phyloP scores from a whole-genome alignment of 768 basidiomycete species.

The Porpolomopsis calyptriformis region DNA sequence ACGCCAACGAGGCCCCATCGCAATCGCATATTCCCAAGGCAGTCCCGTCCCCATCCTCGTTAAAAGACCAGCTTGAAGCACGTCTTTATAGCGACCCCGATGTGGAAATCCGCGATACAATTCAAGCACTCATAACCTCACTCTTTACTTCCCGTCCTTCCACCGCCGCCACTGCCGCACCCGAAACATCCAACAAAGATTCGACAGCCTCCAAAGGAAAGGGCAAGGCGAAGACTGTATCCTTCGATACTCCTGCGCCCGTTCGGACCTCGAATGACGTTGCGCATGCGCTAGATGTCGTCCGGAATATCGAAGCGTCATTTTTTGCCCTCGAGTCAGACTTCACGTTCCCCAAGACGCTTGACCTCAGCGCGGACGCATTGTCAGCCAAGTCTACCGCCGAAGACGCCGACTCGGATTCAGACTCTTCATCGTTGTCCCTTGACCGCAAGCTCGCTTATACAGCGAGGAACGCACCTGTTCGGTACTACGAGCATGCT shows the following conservation, averaged over 20 bases:
- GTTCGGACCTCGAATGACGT: conserved; percentile 21
- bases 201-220: conserved; percentile 14
- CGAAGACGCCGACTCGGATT: conserved; percentile 12
- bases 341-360: conserved; percentile 29
- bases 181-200: conserved; percentile 4
- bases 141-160: conserved; percentile 27
- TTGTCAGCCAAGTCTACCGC: conserved; percentile 22
- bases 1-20: not conserved
- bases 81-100: conserved; percentile 5
- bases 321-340: conserved; percentile 28
- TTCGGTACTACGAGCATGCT: conserved; percentile 53
- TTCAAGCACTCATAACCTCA: conserved; percentile 8
- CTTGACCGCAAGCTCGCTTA: conserved; percentile 38
- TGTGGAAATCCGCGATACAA: not conserved
- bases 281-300: conserved; percentile 25
- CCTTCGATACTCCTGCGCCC: conserved; percentile 8
- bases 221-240: conserved; percentile 27
- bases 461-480: conserved; percentile 45
- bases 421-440: conserved; percentile 8
- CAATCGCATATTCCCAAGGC: conserved; percentile 1
- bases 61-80: conserved; percentile 9
- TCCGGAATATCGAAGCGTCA: conserved; percentile 31
- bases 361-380: conserved; percentile 31
- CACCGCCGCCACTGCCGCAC: not conserved
- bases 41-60: not conserved